Percentiles rank a stretch among this genome's conserved stretches.
phyloP scores from a whole-genome alignment of 176 grass and related monocot genomes.

The Aegilops tauschii region DNA sequence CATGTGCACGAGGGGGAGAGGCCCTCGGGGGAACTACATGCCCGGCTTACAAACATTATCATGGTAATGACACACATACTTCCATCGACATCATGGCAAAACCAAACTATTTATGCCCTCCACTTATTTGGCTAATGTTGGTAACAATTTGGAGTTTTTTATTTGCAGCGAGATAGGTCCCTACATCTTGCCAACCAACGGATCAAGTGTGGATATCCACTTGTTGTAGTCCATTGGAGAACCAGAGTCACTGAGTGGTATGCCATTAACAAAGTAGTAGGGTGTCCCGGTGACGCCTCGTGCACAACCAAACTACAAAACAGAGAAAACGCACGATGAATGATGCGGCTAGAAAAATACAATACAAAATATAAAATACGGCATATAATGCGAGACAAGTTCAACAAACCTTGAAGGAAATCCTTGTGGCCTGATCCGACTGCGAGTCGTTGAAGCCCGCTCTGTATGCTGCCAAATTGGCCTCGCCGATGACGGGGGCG shows the following conservation, averaged over 20 bases:
- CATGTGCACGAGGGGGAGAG: neutral
- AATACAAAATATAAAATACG: neutral
- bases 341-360: neutral
- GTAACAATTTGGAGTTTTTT: neutral
- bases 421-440: conserved; percentile 56
- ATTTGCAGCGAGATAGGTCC: neutral
- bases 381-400: neutral
- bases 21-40: neutral
- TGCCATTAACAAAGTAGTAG: conserved; percentile 91
- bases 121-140: neutral
- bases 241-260: conserved; percentile 45
- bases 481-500: conserved; percentile 33
- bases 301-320: conserved; percentile 71
- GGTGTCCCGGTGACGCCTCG: conserved; percentile 82
- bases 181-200: conserved; percentile 51
- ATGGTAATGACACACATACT: neutral
- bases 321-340: neutral
- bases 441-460: conserved; percentile 68
- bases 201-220: conserved; percentile 70
- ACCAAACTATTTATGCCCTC: neutral
- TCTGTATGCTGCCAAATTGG: conserved; percentile 38
- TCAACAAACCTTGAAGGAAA: conserved; percentile 88
- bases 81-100: neutral
- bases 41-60: neutral
- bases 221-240: conserved; percentile 45